Evolutionary conservation across 345 rosid species (phyloP).

Genomic region (Eucalyptus microcorys): DNA sequence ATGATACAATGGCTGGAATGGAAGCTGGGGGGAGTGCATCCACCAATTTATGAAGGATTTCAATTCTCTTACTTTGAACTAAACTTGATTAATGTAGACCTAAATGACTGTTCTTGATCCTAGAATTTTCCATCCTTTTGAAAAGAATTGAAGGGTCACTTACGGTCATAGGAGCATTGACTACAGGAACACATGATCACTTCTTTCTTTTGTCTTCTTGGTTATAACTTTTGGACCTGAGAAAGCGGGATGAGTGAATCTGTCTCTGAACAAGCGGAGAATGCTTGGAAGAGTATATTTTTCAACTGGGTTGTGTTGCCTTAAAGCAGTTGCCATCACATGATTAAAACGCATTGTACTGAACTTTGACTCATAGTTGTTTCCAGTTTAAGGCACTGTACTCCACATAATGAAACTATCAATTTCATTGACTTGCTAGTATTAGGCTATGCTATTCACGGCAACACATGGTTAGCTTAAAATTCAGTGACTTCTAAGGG

Average conservation of each 20-base stretch:
- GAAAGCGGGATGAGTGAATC: neutral
- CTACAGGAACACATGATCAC: neutral
- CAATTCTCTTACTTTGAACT: too few species aligned
- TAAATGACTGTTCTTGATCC: too few species aligned
- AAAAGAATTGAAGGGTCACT: neutral
- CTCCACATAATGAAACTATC: neutral
- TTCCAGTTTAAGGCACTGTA: neutral
- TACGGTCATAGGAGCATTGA: neutral
- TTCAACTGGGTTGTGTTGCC: neutral
- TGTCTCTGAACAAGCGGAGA: neutral
- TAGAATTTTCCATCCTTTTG: too few species aligned
- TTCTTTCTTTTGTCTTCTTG: neutral
- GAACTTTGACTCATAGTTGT: neutral
- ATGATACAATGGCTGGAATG: slow-evolving; percentile 73
- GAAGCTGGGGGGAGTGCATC: slow-evolving; percentile 27
- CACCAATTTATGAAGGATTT: neutral
- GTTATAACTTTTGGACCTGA: neutral
- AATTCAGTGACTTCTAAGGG: neutral
- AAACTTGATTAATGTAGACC: too few species aligned
- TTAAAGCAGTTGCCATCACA: neutral
- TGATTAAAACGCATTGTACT: neutral
- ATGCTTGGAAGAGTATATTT: neutral
- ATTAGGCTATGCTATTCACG: neutral
- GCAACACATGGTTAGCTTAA: neutral
- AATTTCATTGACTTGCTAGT: neutral